Evolutionary conservation across 2,329 filamentous ascomycete genomes (phyloP).

Genomic region (Fusarium chuoi): DNA sequence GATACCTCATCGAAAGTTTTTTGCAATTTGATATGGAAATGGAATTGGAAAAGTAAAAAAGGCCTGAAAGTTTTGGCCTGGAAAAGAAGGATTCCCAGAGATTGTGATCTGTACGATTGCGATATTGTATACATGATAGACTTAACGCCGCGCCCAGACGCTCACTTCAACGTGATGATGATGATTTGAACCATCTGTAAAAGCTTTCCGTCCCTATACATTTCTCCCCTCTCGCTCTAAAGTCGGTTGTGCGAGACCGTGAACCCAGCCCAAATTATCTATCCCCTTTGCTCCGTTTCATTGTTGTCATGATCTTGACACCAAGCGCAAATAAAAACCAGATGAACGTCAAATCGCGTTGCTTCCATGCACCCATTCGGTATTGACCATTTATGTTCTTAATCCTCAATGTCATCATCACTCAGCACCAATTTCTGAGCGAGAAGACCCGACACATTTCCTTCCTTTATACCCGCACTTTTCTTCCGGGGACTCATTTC

Average conservation of each 20-base stretch:
- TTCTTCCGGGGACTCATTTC: slow-evolving; percentile 62
- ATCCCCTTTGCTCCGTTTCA: slow-evolving; percentile 28
- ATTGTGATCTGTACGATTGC: slow-evolving; percentile 27
- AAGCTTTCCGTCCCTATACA: not conserved
- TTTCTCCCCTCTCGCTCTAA: slow-evolving; percentile 11
- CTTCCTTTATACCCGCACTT: slow-evolving; percentile 51
- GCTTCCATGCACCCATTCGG: not conserved
- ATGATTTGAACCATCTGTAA: slow-evolving; percentile 23
- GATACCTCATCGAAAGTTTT: slow-evolving; percentile 27
- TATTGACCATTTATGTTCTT: not conserved
- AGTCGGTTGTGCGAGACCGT: slow-evolving; percentile 3
- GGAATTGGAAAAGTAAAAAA: slow-evolving; percentile 21
- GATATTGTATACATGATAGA: slow-evolving; percentile 41
- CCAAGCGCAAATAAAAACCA: slow-evolving; percentile 19
- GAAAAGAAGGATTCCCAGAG: slow-evolving; percentile 21
- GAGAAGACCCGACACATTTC: slow-evolving; percentile 55
- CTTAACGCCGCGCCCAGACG: slow-evolving; percentile 34
- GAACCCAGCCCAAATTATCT: slow-evolving; percentile 3
- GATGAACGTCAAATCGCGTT: slow-evolving; percentile 21
- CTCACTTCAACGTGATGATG: slow-evolving; percentile 41
- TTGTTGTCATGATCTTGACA: slow-evolving; percentile 2
- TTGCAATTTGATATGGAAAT: slow-evolving; percentile 10
- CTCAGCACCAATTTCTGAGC: slow-evolving; percentile 77
- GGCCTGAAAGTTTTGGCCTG: not conserved
- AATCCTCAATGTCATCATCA: slow-evolving; percentile 87